Percentiles rank a stretch among this genome's conserved stretches.
Evolutionary conservation across 83 land plant species (phyloP).

Genomic region (Diphasiastrum complanatum): DNA sequence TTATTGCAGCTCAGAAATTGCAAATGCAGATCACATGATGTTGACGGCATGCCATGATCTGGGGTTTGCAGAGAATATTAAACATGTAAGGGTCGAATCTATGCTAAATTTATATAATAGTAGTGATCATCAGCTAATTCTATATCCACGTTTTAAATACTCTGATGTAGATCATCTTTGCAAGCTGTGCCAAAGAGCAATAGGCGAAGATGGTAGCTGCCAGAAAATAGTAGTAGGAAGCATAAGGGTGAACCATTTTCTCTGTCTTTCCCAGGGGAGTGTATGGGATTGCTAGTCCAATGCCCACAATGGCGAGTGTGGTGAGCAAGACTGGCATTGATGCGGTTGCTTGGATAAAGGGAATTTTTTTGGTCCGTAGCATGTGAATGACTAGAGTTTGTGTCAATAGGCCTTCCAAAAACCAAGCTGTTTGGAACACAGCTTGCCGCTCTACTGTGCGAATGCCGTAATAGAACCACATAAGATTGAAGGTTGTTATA

Average conservation of each 20-base stretch:
- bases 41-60: too few relatives aligned
- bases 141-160: conserved; percentile 1
- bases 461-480: conserved; percentile 36
- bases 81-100: too few relatives aligned
- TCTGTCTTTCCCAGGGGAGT: conserved; percentile 8
- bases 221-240: neutral
- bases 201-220: neutral
- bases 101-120: too few relatives aligned
- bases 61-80: too few relatives aligned
- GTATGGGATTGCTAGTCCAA: conserved; percentile 4
- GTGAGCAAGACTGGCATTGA: conserved; percentile 39
- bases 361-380: conserved; percentile 47
- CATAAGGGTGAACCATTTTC: neutral
- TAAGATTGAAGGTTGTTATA: conserved; percentile 29
- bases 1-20: too few relatives aligned
- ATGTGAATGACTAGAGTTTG: conserved; percentile 47
- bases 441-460: neutral
- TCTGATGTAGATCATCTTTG: neutral
- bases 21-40: too few relatives aligned
- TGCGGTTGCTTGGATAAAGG: conserved; percentile 44
- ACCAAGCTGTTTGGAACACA: conserved; percentile 46
- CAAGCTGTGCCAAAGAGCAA: conserved; percentile 3
- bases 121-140: too few relatives aligned
- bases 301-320: neutral
- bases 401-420: conserved; percentile 49